Evolutionary conservation across 495 filamentous ascomycete species (phyloP).

Genomic region (Podospora sp.): DNA sequence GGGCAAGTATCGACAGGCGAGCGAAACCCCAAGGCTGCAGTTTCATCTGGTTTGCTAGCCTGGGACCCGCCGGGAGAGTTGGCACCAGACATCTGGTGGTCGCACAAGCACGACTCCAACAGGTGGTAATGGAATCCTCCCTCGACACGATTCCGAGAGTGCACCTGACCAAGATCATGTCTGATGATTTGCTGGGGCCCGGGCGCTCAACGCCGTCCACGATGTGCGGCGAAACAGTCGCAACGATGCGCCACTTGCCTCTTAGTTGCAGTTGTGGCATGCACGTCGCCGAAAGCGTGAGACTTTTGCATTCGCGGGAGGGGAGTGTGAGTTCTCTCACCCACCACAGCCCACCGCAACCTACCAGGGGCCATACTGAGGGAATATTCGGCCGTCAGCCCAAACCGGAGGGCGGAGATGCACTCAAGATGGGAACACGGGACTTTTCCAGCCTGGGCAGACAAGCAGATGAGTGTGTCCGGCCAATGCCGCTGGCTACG

Average conservation of each 20-base stretch:
- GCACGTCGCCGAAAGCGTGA: slow-evolving; percentile 35
- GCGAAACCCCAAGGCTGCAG: not conserved
- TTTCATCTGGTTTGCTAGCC: not conserved
- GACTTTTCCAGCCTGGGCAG: not conserved
- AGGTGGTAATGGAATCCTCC: not conserved
- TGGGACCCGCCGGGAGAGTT: not conserved
- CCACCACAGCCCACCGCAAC: not conserved
- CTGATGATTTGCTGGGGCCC: slow-evolving; percentile 21
- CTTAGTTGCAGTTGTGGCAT: slow-evolving; percentile 26
- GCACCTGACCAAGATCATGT: slow-evolving; percentile 28
- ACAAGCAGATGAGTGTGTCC: not conserved
- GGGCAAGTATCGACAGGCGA: not conserved
- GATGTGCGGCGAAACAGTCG: slow-evolving; percentile 22
- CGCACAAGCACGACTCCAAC: not conserved
- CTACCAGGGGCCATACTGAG: slow-evolving; percentile 7
- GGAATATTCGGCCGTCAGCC: slow-evolving; percentile 9
- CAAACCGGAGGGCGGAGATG: not conserved
- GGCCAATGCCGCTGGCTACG: not conserved
- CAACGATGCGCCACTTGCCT: slow-evolving; percentile 29
- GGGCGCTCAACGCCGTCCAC: slow-evolving; percentile 1
- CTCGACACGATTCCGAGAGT: not conserved
- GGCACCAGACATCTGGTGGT: not conserved
- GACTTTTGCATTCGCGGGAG: slow-evolving; percentile 12
- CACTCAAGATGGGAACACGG: not conserved
- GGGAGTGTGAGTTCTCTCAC: slow-evolving; percentile 14